Evolutionary conservation across 1,284 basidiomycete genomes (phyloP).

Genomic region (Ustilago nuda): DNA sequence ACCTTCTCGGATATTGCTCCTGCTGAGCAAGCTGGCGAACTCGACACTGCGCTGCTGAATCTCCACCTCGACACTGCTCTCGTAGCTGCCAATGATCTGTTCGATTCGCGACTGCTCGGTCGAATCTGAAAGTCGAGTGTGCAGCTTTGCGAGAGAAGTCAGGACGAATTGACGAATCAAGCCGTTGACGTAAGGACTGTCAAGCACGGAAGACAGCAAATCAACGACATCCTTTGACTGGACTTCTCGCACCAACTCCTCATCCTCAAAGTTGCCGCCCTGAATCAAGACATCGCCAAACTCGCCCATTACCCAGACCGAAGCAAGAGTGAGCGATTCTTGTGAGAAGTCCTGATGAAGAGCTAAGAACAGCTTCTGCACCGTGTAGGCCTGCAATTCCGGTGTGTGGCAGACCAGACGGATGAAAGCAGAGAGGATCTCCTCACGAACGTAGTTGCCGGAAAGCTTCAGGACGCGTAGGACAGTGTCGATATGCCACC

Average conservation of each 20-base stretch:
- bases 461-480: conserved; percentile 91
- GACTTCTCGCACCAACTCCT: conserved; percentile 76
- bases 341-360: conserved; percentile 93
- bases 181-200: conserved; percentile 93
- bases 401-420: conserved; percentile 96
- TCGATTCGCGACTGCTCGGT: conserved; percentile 78
- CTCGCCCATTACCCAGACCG: conserved; percentile 97
- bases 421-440: conserved; percentile 93
- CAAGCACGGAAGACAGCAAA: conserved; percentile 84
- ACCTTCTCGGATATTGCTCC: conserved; percentile 80
- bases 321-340: conserved; percentile 90
- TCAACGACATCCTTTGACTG: conserved; percentile 86
- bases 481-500: conserved; percentile 99
- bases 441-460: conserved; percentile 98
- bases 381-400: conserved; percentile 94
- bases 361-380: conserved; percentile 89
- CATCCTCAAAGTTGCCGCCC: conserved; percentile 76
- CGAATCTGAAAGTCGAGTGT: conserved; percentile 76
- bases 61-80: conserved; percentile 88
- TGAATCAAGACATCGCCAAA: conserved; percentile 92
- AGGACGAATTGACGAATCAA: conserved; percentile 92
- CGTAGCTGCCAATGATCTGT: conserved; percentile 80
- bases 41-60: conserved; percentile 96
- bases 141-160: conserved; percentile 89
- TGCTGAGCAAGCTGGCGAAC: conserved; percentile 83